A percentile compares a stretch with the other conserved stretches of the same genome.
Conservation (phyloP, 805 yeast genomes). For the Nakazawaea ishiwadae region DNA sequence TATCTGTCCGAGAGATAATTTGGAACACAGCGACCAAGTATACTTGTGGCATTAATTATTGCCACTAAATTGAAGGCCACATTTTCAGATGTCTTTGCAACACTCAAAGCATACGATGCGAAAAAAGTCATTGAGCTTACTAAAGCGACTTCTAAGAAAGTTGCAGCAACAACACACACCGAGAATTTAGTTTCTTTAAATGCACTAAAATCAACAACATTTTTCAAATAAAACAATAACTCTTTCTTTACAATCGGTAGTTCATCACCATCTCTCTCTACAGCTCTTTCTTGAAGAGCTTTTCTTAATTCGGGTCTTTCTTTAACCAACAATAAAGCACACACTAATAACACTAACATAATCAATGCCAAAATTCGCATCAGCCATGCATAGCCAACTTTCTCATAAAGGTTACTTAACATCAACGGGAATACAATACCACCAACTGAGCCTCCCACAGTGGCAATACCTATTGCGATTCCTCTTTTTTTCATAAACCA, state of each 20-base stretch:
- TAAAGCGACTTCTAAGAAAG: constrained; percentile 34
- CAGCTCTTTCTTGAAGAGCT: neutral
- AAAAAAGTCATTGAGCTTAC: constrained; percentile 37
- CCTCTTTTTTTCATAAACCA: constrained; percentile 41
- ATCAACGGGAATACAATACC: constrained; percentile 59
- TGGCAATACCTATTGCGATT: constrained; percentile 24
- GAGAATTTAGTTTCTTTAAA: constrained; percentile 33
- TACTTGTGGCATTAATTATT: constrained; percentile 38
- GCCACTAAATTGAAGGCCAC: constrained; percentile 42
- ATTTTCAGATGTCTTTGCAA: constrained; percentile 34
- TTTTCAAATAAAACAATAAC: constrained; percentile 17
- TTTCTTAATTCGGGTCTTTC: constrained; percentile 23
- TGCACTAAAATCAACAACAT: constrained; percentile 24
- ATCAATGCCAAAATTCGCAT: constrained; percentile 43
- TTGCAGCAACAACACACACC: constrained; percentile 32
- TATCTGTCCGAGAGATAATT: constrained; percentile 44
- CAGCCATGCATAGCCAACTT: constrained; percentile 57
- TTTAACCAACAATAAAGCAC: constrained; percentile 29
- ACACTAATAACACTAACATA: constrained; percentile 17
- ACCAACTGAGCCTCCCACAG: constrained; percentile 61
- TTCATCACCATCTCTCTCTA: neutral
- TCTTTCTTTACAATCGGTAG: neutral
- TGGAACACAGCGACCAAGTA: constrained; percentile 48
- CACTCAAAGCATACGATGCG: constrained; percentile 38
- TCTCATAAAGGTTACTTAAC: constrained; percentile 38